Percentiles rank a stretch among this genome's conserved stretches.
These are phyloP conservation scores for Nepenthes gracilis DNA, from an alignment of 148 eudicot genomes.

Conservation along the genomic window DNA sequence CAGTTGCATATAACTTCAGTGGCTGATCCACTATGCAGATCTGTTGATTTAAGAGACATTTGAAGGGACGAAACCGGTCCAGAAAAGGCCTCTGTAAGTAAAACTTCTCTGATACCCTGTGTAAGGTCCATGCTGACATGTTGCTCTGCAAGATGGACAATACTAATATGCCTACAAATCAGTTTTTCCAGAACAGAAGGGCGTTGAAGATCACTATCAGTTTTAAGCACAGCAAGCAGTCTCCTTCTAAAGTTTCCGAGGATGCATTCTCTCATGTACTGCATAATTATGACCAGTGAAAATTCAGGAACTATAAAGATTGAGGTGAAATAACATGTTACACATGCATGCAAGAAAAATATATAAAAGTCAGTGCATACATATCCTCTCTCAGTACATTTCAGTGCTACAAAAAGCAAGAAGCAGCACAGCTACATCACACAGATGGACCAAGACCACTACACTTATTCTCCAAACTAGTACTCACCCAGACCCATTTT, in stretches of 20 bases:
- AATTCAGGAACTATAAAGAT: not conserved
- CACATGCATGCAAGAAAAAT: not conserved
- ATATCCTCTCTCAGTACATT: too few relatives aligned
- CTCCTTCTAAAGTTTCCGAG: constrained; percentile 93
- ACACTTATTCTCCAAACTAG: too few relatives aligned
- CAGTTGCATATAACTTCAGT: constrained; percentile 84
- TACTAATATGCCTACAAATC: constrained; percentile 67
- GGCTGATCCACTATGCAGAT: constrained; percentile 73
- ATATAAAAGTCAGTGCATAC: too few relatives aligned
- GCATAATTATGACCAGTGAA: constrained; percentile 18
- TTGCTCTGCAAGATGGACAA: constrained; percentile 90
- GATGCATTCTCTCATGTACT: constrained; percentile 99
- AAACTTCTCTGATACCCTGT: constrained; percentile 84
- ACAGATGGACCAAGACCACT: too few relatives aligned
- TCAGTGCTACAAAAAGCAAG: too few relatives aligned
- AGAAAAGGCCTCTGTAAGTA: constrained; percentile 70
- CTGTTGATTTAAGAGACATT: constrained; percentile 64
- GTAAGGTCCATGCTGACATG: constrained; percentile 99
- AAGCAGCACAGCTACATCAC: too few relatives aligned
- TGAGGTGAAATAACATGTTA: not conserved
- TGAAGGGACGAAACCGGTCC: constrained; percentile 93
- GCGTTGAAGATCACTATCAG: constrained; percentile 91
- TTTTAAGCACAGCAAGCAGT: constrained; percentile 66
- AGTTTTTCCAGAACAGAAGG: constrained; percentile 84
- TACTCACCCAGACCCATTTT: too few relatives aligned